Percentiles rank a stretch among this genome's conserved stretches.
These are phyloP conservation scores for Nakazawaea populi DNA, from an alignment of 805 yeast genomes.

Conservation along the genomic window DNA sequence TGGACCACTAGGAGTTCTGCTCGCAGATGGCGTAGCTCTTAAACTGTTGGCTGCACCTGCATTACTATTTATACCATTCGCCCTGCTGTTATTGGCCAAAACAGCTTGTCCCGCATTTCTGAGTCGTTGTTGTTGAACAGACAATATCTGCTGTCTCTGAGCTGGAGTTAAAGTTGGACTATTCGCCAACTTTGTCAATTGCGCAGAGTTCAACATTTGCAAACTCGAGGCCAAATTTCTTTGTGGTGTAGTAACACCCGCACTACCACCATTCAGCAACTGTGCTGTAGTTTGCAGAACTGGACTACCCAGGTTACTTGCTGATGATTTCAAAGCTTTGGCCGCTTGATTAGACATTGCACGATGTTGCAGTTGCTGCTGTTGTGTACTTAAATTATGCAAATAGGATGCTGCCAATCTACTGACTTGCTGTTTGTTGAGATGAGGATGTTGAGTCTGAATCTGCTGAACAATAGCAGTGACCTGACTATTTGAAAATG, in stretches of 20 bases:
- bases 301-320: slow-evolving; percentile 10
- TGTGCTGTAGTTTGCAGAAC: background rate
- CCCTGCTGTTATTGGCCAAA: background rate
- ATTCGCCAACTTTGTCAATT: slow-evolving; percentile 21
- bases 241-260: background rate
- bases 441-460: slow-evolving; percentile 58
- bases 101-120: slow-evolving; percentile 10
- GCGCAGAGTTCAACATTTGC: slow-evolving; percentile 14
- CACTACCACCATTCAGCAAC: background rate
- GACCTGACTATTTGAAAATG: slow-evolving; percentile 55
- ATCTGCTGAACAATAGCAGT: slow-evolving; percentile 60
- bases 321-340: slow-evolving; percentile 9
- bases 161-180: slow-evolving; percentile 36
- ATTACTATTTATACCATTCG: slow-evolving; percentile 1
- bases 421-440: slow-evolving; percentile 59
- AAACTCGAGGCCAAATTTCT: slow-evolving; percentile 9
- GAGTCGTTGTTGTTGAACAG: slow-evolving; percentile 22
- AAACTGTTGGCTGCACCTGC: slow-evolving; percentile 9
- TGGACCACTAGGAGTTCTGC: slow-evolving; percentile 16
- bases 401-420: slow-evolving; percentile 59
- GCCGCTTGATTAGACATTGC: slow-evolving; percentile 6
- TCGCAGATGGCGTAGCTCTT: slow-evolving; percentile 5
- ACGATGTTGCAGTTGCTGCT: slow-evolving; percentile 5
- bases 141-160: slow-evolving; percentile 39
- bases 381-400: slow-evolving; percentile 46